phyloP scores from a whole-genome alignment of 352 stramenopile genomes.

The Globisporangium echinulatum region DNA sequence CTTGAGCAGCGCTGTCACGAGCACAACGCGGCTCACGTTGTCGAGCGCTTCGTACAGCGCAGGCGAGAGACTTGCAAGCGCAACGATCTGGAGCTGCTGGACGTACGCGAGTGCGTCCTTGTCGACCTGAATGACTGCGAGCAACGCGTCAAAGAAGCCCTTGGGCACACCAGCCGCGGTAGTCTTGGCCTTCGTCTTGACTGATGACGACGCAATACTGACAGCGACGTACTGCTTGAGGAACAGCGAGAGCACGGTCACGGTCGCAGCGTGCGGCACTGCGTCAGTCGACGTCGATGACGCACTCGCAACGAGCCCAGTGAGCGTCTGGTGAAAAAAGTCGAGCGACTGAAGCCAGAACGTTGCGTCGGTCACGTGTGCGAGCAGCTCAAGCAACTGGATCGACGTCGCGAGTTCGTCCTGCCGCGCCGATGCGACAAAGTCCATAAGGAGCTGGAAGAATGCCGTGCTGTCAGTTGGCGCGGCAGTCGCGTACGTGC shows the following conservation, averaged over 20 bases:
- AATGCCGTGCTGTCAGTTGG: conserved; percentile 26
- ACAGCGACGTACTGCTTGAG: conserved; percentile 49
- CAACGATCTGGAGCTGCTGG: conserved; percentile 36
- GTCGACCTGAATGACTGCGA: conserved; percentile 39
- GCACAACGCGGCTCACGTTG: conserved; percentile 32
- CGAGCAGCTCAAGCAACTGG: conserved; percentile 60
- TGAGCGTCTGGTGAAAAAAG: conserved; percentile 52
- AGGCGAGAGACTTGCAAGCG: conserved; percentile 29
- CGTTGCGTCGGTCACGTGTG: conserved; percentile 32
- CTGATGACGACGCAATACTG: conserved; percentile 11
- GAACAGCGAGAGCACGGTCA: conserved; percentile 40
- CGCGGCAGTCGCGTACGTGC: conserved; percentile 24
- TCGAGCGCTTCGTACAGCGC: conserved; percentile 46
- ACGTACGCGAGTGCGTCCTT: conserved; percentile 23
- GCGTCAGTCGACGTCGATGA: neutral
- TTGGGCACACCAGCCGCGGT: conserved; percentile 29
- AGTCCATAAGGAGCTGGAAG: conserved; percentile 38
- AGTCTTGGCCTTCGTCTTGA: conserved; percentile 19
- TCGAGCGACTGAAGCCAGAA: conserved; percentile 67
- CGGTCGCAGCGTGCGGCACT: conserved; percentile 1
- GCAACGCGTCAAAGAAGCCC: conserved; percentile 43
- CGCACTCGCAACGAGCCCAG: conserved; percentile 13
- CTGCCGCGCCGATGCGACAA: conserved; percentile 36
- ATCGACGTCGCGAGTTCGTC: conserved; percentile 39
- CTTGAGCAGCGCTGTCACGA: conserved; percentile 42